A percentile compares a stretch with the other conserved stretches of the same genome.
Conservation (phyloP, 495 filamentous ascomycete genomes). For the Neurospora sp. region DNA sequence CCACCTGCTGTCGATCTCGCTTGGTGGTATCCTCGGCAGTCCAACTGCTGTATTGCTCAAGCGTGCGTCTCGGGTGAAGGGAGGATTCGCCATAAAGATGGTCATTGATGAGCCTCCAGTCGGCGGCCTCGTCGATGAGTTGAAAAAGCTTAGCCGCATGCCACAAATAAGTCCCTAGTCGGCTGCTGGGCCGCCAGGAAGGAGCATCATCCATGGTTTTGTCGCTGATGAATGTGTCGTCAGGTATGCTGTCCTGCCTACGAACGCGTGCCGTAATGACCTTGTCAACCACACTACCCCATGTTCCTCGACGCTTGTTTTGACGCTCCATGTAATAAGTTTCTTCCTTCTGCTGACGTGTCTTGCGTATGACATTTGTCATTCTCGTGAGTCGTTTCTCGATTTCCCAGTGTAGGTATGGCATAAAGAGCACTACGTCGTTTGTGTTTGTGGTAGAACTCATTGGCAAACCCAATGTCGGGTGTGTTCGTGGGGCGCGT, state of each 20-base stretch:
- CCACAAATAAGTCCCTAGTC: constrained; percentile 15
- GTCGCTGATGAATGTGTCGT: neutral
- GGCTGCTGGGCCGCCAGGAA: constrained; percentile 14
- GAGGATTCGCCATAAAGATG: constrained; percentile 14
- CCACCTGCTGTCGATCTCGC: constrained; percentile 13
- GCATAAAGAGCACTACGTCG: constrained; percentile 6
- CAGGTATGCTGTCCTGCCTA: neutral
- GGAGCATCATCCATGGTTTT: constrained; percentile 3
- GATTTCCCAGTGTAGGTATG: constrained; percentile 19
- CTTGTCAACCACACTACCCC: constrained; percentile 14
- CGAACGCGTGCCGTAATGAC: neutral
- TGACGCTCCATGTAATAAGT: constrained; percentile 9
- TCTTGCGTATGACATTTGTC: constrained; percentile 16
- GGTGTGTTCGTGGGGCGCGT: neutral
- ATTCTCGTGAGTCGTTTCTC: constrained; percentile 17
- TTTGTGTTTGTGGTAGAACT: neutral
- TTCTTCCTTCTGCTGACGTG: constrained; percentile 9
- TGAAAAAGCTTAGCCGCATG: constrained; percentile 16
- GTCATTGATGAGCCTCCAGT: constrained; percentile 15
- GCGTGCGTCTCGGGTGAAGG: constrained; percentile 9
- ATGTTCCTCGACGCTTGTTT: constrained; percentile 14
- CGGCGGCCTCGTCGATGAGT: constrained; percentile 19
- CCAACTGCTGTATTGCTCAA: constrained; percentile 16
- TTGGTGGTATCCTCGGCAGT: constrained; percentile 12
- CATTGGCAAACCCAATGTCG: neutral